phyloP scores from a whole-genome alignment of 2,329 filamentous ascomycete genomes.

The Xylariaceae sp. region DNA sequence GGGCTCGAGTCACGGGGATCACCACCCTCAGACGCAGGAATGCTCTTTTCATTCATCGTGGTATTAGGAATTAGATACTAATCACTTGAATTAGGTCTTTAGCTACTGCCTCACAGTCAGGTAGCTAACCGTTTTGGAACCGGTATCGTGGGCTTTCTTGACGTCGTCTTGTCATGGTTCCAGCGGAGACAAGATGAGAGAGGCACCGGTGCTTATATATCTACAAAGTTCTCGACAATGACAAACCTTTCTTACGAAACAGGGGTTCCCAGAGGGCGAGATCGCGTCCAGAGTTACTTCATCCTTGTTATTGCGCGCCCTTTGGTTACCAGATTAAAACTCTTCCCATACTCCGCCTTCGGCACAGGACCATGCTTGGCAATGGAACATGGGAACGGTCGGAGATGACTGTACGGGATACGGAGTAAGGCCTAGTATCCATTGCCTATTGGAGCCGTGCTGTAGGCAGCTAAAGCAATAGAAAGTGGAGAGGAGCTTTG shows the following conservation, averaged over 20 bases:
- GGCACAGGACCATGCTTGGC: slow-evolving; percentile 13
- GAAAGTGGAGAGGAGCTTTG: no score
- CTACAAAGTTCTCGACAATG: no score
- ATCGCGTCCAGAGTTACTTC: neutral
- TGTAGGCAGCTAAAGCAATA: no score
- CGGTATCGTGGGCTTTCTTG: no score
- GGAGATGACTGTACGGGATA: neutral
- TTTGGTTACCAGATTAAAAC: neutral
- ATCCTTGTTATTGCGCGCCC: neutral
- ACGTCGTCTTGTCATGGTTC: no score
- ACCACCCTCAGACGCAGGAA: slow-evolving; percentile 9
- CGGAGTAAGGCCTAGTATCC: no score
- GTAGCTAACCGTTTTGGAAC: no score
- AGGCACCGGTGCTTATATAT: no score
- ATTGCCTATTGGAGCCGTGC: no score
- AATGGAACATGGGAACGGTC: neutral
- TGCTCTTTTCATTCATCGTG: slow-evolving; percentile 22
- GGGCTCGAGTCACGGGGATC: slow-evolving; percentile 20
- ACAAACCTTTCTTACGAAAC: no score
- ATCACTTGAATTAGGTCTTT: slow-evolving; percentile 4
- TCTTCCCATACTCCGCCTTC: slow-evolving; percentile 23
- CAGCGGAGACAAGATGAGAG: no score
- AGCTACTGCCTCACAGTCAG: slow-evolving; percentile 1
- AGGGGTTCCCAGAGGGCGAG: no score
- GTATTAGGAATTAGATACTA: slow-evolving; percentile 17